phyloP scores from a whole-genome alignment of 2,329 filamentous ascomycete genomes.

The Clarireedia sp. region DNA sequence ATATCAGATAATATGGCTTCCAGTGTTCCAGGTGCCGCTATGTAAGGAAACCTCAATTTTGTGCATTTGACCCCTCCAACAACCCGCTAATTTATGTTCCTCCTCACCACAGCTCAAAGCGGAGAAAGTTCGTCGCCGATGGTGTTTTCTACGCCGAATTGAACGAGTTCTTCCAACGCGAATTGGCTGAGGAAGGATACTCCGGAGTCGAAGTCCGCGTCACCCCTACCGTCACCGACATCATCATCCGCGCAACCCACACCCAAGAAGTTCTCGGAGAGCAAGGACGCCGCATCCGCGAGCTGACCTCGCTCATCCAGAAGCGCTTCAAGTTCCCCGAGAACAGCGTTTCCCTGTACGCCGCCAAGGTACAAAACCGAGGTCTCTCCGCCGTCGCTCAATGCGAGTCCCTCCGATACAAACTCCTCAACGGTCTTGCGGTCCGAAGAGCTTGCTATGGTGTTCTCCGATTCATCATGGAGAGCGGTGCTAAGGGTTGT shows the following conservation, averaged over 20 bases:
- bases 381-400: constrained; percentile 99
- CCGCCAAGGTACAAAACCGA: constrained; percentile 99
- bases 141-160: constrained; percentile 99
- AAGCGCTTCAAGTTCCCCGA: constrained; percentile 99
- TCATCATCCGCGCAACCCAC: constrained; percentile 98
- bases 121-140: constrained; percentile 92
- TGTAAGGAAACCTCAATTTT: constrained; percentile 24
- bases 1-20: constrained; percentile 32
- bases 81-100: neutral
- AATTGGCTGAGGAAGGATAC: constrained; percentile 99
- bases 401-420: constrained; percentile 99
- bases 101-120: constrained; percentile 62
- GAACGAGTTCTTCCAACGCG: constrained; percentile 99
- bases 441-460: constrained; percentile 99
- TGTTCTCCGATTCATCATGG: constrained; percentile 99
- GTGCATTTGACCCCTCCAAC: neutral
- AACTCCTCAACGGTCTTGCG: constrained; percentile 98
- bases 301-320: constrained; percentile 99
- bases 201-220: constrained; percentile 99
- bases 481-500: constrained; percentile 98
- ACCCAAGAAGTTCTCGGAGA: constrained; percentile 99
- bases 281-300: constrained; percentile 99
- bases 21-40: constrained; percentile 31
- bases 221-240: constrained; percentile 90
- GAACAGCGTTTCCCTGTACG: constrained; percentile 99